Base-by-base conservation (phyloP, 2,329 filamentous ascomycete species). In the Penicillium digitatum region DNA sequence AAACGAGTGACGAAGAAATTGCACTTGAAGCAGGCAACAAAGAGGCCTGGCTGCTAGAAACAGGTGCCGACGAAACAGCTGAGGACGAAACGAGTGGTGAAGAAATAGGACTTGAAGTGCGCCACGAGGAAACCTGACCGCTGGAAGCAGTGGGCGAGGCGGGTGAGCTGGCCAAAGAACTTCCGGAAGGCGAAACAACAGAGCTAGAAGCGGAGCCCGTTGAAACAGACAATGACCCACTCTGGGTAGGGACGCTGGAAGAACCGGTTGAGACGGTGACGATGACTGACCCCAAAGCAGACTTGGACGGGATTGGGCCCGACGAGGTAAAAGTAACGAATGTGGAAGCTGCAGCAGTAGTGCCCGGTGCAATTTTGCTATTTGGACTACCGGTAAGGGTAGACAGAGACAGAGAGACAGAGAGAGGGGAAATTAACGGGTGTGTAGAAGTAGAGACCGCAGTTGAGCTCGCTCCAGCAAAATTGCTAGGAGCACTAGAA, bases 401-500 rank as follows among this genome's bases (percentile, higher is more conserved):
- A 47, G 47, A 2, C 12, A 44, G 12, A 43, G 29, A 48, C 4
- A 20, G 16, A 27, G 48, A 40, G 11, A 53, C 27, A 38, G 57
- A 48, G 3, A 52, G 34, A 26, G 54, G 45, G 14, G 60, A 47
- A 27, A 44, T 51, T 20, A 54, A 56, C 38, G 54, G 54, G 26
- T 24, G 35, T 43, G 37, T 42, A 40, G 55, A 48, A 27, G 54
- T 51, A 40, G 34, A 39, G 29, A 42, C 11, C 12, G 49, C 12
- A 16, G 43, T 38, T 8, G 50, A 38, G 27, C 43, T 49, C 52
- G 32, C 45, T 40, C 54, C 52, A 40, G 43, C 47, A 48, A 49
- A 39, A 14, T 53, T 60, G 16, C 44, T 56, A 34, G 58, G 56
- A 50, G 44, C 56, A 31, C 48, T 48, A 40, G 55, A 43, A 47